phyloP scores from a whole-genome alignment of 1,284 basidiomycete species.

The Earliella scabrosa region DNA sequence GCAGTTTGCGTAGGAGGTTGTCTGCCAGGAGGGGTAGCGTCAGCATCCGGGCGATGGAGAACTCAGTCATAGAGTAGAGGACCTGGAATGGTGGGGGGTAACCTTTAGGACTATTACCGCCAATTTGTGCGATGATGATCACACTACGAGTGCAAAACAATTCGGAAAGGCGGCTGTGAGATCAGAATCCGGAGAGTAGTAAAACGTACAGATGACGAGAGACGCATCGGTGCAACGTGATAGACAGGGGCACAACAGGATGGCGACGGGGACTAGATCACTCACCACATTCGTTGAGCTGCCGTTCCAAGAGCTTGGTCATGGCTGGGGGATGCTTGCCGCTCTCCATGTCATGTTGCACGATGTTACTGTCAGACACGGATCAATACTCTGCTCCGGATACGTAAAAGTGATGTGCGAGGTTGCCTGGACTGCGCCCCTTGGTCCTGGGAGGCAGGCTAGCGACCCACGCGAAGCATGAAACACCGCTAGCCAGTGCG shows the following conservation, averaged over 20 bases:
- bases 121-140: constrained; percentile 4
- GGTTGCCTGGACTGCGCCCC: constrained; percentile 1
- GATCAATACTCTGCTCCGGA: constrained; percentile 1
- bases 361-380: constrained; percentile 54
- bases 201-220: constrained; percentile 15
- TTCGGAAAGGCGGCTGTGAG: constrained; percentile 18
- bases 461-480: background rate
- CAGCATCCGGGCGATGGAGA: constrained; percentile 5
- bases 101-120: constrained; percentile 16
- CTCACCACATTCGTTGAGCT: constrained; percentile 91
- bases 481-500: constrained; percentile 1
- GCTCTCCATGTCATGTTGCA: constrained; percentile 81
- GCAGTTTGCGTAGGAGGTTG: constrained; percentile 73
- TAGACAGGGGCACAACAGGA: background rate
- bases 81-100: constrained; percentile 19
- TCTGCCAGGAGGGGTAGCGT: constrained; percentile 50
- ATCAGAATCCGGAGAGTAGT: constrained; percentile 17
- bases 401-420: constrained; percentile 3
- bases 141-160: constrained; percentile 2
- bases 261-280: constrained; percentile 25
- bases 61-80: constrained; percentile 14
- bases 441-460: background rate
- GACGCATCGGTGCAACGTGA: constrained; percentile 2
- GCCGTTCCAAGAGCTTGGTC: constrained; percentile 89
- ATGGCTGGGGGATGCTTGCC: constrained; percentile 88